phyloP scores from a whole-genome alignment of 2,329 filamentous ascomycete species.

The Beauveria medogensis region DNA sequence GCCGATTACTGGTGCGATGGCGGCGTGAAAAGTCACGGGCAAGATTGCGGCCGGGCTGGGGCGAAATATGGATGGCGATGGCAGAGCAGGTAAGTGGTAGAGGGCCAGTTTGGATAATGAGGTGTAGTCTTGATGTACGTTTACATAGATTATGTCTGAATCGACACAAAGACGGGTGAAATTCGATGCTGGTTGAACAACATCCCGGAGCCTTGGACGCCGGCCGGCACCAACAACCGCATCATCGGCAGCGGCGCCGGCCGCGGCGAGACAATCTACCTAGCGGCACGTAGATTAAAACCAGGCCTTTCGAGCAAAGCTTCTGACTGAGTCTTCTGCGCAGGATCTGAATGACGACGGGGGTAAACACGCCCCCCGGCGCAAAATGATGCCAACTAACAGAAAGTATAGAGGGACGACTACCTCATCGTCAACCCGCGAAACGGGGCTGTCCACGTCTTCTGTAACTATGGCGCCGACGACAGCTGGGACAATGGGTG shows the following conservation, averaged over 20 bases:
- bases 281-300: slow-evolving; percentile 3
- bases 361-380: slow-evolving; percentile 4
- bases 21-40: slow-evolving; percentile 8
- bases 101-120: not conserved
- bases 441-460: slow-evolving; percentile 14
- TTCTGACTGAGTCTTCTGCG: not conserved
- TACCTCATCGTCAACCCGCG: slow-evolving; percentile 14
- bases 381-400: too few relatives aligned
- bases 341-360: slow-evolving; percentile 17
- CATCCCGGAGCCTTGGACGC: slow-evolving; percentile 12
- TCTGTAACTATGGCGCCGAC: slow-evolving; percentile 17
- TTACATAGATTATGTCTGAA: slow-evolving; percentile 14
- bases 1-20: not conserved
- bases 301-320: too few relatives aligned
- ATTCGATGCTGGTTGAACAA: slow-evolving; percentile 16
- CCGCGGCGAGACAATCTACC: slow-evolving; percentile 3
- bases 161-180: slow-evolving; percentile 12
- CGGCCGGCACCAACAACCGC: slow-evolving; percentile 12
- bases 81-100: slow-evolving; percentile 8
- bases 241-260: slow-evolving; percentile 14
- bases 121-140: not conserved
- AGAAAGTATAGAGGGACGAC: slow-evolving; percentile 12
- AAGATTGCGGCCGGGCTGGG: slow-evolving; percentile 12
- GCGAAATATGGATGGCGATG: slow-evolving; percentile 15
- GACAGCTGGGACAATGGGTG: slow-evolving; percentile 15